phyloP scores from a whole-genome alignment of 495 filamentous ascomycete genomes.

The Coniosporium apollinis region DNA sequence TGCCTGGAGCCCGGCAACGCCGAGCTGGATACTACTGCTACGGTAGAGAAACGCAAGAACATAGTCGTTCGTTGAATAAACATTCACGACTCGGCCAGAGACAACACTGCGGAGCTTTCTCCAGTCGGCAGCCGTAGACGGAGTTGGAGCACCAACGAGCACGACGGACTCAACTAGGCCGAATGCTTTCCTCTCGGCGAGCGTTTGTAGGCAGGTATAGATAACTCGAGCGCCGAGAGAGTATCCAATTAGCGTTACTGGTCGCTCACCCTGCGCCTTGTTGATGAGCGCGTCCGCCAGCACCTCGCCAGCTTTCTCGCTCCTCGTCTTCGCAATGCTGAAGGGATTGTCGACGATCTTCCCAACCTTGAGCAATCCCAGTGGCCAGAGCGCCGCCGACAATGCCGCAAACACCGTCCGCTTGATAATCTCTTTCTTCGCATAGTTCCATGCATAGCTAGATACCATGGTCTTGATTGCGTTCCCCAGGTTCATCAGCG shows the following conservation, averaged over 20 bases:
- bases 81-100: slow-evolving; percentile 56
- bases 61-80: slow-evolving; percentile 61
- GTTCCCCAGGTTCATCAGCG: slow-evolving; percentile 59
- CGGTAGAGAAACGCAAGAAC: slow-evolving; percentile 66
- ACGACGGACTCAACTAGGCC: slow-evolving; percentile 75
- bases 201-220: slow-evolving; percentile 57
- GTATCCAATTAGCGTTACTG: slow-evolving; percentile 78
- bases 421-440: slow-evolving; percentile 59
- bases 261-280: slow-evolving; percentile 73
- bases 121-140: slow-evolving; percentile 49
- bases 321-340: slow-evolving; percentile 59
- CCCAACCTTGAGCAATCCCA: slow-evolving; percentile 60
- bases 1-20: slow-evolving; percentile 56
- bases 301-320: slow-evolving; percentile 73
- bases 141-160: slow-evolving; percentile 67
- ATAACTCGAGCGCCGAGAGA: slow-evolving; percentile 82
- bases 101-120: slow-evolving; percentile 52
- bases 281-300: slow-evolving; percentile 81
- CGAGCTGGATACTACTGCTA: slow-evolving; percentile 55
- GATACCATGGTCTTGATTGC: slow-evolving; percentile 58
- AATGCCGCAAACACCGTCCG: slow-evolving; percentile 63
- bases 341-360: slow-evolving; percentile 83
- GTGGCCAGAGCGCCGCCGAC: slow-evolving; percentile 54
- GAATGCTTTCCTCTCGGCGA: slow-evolving; percentile 65
- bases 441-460: slow-evolving; percentile 58